Conservation (phyloP, 441 rosid genomes). For the Gossypium laxum region DNA sequence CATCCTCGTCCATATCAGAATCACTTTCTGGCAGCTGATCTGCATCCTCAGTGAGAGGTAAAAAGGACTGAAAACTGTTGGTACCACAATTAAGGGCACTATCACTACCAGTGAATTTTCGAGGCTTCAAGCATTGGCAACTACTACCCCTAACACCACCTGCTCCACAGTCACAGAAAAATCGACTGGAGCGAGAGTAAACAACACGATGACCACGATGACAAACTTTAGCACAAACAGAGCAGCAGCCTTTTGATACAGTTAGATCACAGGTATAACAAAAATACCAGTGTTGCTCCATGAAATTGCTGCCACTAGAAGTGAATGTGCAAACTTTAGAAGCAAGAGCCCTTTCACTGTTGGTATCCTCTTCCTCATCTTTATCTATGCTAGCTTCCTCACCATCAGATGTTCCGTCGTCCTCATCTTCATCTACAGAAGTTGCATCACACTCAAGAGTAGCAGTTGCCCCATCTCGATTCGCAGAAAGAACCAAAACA, state of each 20-base stretch:
- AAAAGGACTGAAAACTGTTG: slow-evolving; percentile 62
- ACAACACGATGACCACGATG: slow-evolving; percentile 99
- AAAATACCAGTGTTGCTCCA: slow-evolving; percentile 99
- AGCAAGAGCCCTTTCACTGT: slow-evolving; percentile 88
- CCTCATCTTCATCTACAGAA: slow-evolving; percentile 98
- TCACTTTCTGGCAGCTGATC: slow-evolving; percentile 91
- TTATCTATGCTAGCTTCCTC: slow-evolving; percentile 97
- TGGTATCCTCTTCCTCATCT: slow-evolving; percentile 93
- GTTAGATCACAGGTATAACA: slow-evolving; percentile 99
- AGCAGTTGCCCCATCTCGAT: slow-evolving; percentile 68
- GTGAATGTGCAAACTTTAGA: slow-evolving; percentile 98
- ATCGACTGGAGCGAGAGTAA: slow-evolving; percentile 95
- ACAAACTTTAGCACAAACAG: slow-evolving; percentile 99
- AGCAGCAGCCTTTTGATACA: slow-evolving; percentile 97
- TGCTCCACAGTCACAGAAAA: slow-evolving; percentile 99
- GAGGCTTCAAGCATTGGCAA: slow-evolving; percentile 98
- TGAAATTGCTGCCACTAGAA: slow-evolving; percentile 98
- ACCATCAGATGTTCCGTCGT: slow-evolving; percentile 99
- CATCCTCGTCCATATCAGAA: slow-evolving; percentile 87
- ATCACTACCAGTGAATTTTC: slow-evolving; percentile 71
- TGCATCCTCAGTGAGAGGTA: slow-evolving; percentile 75
- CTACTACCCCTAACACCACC: slow-evolving; percentile 99
- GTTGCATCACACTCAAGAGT: slow-evolving; percentile 93
- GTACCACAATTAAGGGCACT: slow-evolving; percentile 44
- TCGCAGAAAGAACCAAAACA: slow-evolving; percentile 56